Evolutionary conservation across 352 stramenopile species (phyloP).

Genomic region (Aphanomyces invadans): DNA sequence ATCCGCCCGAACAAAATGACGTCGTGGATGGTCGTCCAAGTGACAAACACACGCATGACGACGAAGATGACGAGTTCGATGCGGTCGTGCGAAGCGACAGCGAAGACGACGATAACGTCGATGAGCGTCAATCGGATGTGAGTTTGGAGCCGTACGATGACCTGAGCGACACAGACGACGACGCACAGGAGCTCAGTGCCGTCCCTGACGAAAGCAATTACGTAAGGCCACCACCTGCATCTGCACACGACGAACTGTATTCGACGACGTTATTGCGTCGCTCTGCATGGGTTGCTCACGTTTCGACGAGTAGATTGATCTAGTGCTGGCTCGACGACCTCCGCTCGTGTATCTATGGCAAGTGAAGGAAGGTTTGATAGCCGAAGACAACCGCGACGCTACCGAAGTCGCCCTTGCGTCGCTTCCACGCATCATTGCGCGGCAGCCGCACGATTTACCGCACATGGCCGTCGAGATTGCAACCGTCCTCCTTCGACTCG

Average conservation of each 20-base stretch:
- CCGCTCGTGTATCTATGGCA: constrained; percentile 19
- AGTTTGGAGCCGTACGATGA: constrained; percentile 22
- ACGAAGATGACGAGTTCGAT: constrained; percentile 5
- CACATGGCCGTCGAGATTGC: constrained; percentile 12
- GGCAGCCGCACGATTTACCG: constrained; percentile 16
- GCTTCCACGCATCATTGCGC: constrained; percentile 5
- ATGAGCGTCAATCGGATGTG: constrained; percentile 4
- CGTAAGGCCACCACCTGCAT: too few species aligned
- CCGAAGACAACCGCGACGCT: constrained; percentile 12
- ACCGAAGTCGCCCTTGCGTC: constrained; percentile 9
- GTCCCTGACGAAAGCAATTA: background rate
- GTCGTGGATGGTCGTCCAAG: background rate
- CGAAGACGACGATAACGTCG: background rate
- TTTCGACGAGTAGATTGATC: too few species aligned
- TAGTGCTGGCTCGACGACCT: background rate
- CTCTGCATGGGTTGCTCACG: too few species aligned
- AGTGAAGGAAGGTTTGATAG: constrained; percentile 6
- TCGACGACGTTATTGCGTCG: too few species aligned
- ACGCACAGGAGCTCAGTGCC: too few species aligned
- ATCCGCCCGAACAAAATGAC: too few species aligned
- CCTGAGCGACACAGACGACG: constrained; percentile 17
- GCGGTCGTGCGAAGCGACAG: constrained; percentile 9
- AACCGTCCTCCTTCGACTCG: constrained; percentile 1
- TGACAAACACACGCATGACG: too few species aligned
- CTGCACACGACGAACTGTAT: too few species aligned